Evolutionary conservation across 2,329 filamentous ascomycete genomes (phyloP), one percentile per base, ranked within the genome.

Genomic region (Fusarium sp.): DNA sequence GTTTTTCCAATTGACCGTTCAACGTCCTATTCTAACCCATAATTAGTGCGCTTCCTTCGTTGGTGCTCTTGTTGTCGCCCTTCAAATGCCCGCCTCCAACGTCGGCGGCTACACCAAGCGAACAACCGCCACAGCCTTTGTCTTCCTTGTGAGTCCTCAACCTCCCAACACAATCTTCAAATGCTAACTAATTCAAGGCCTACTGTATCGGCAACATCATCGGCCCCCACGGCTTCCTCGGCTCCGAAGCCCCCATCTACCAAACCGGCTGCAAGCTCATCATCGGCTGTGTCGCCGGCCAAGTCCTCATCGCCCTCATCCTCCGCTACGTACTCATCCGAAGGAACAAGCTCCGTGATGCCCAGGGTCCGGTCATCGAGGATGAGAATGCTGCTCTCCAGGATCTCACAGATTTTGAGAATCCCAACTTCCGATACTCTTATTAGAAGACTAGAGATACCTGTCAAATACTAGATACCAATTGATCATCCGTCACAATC

Each of bases 51-150:
- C 86, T 0, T 80, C 84, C 1, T 90, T 84, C 58, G 87, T 90
- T 3, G 84, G 85, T 1, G 85, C 86, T 5, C 81, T 90, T n/a
- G 87, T 89, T 1, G 81, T 90, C 2, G 87, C 87, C 1, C 81
- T 90, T 20, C 88, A 88, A 71, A 83, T 88, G 79, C 87, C 87
- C 5, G 84, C 86, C 2, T 81, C 84, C 31, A 88, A 88, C 60
- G 76, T 87, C 2, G 86, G 82, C 1, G 85, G 85, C 6, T 87
- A 87, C 70, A 87, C 85, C 1, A 87, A 87, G 79, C 81, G 85
- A 17, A 83, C 83, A 5, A 86, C 85, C 0, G 80, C 81, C 2
- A 84, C 85, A 2, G 86, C 85, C 1, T 79, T 87, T n/a, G 85
- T 87, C 11, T 87, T 87, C 72, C 67, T 85, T 29, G 46, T 51